These are phyloP conservation scores for Pyricularia pennisetigena DNA, from an alignment of 2,329 filamentous ascomycete species.

Conservation along the genomic window DNA sequence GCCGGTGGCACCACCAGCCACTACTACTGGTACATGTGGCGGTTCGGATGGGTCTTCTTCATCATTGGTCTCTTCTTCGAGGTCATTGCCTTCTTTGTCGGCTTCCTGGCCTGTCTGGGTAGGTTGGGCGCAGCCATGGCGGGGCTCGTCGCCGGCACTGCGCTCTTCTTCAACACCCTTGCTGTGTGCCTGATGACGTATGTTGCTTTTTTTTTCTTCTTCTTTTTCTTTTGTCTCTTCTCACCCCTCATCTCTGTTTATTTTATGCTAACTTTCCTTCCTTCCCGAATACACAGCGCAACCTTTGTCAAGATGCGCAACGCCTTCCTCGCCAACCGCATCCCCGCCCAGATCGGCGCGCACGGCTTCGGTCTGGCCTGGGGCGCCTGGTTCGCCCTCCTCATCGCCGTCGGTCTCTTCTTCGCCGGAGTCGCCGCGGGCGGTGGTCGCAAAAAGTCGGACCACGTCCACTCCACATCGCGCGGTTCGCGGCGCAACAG, in stretches of 20 bases:
- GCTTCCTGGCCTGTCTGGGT: constrained; percentile 60
- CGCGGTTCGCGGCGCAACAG: constrained; percentile 39
- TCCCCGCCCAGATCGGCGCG: constrained; percentile 49
- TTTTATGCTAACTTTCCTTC: background rate
- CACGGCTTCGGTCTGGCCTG: constrained; percentile 72
- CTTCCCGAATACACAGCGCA: constrained; percentile 25
- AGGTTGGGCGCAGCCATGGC: constrained; percentile 61
- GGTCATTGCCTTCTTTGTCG: constrained; percentile 54
- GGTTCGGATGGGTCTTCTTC: constrained; percentile 90
- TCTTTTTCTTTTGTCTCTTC: background rate
- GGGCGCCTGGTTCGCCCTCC: constrained; percentile 56
- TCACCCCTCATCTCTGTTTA: background rate
- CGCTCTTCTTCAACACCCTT: constrained; percentile 60
- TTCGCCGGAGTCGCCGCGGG: constrained; percentile 48
- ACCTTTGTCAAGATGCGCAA: constrained; percentile 62
- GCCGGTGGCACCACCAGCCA: constrained; percentile 43
- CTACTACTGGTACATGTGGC: constrained; percentile 72
- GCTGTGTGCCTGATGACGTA: constrained; percentile 69
- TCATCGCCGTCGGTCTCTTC: constrained; percentile 59
- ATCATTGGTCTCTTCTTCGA: constrained; percentile 77
- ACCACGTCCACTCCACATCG: constrained; percentile 24
- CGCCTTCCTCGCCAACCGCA: constrained; percentile 46
- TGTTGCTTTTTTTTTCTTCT: constrained; percentile 20
- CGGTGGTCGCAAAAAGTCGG: constrained; percentile 18
- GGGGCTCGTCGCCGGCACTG: constrained; percentile 44